Base-by-base conservation (phyloP, 768 basidiomycete species). In the Tulasnella sp. region DNA sequence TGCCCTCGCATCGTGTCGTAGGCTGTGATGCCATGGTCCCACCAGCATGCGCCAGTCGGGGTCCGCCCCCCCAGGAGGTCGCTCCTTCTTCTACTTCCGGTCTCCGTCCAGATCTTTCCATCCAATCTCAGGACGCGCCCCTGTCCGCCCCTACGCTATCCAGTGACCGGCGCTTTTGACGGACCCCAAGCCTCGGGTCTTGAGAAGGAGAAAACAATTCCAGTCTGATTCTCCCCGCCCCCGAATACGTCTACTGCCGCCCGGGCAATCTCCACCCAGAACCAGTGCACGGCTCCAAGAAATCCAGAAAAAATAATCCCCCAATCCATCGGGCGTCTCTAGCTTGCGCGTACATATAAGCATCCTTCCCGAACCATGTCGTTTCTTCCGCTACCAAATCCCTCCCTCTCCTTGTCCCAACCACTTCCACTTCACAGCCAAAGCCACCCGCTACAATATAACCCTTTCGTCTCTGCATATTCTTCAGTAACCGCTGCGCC, bases 181-280 rank as follows among this genome's bases (percentile, higher is more conserved):
- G 16, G 64, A 69, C 31, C 64, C 64, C 64, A 14, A 69, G 34
- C 34, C 6, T 37, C 34, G 64, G 64, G 64, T 69, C 64, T 37
- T 69, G 34, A 34, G 64, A 69, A 69, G 64, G n/a, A 34, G 64
- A 69, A 28, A 69, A 69, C 64, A 69, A 69, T 69, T 69, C 64
- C 64, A 69, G 28, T 69, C 64, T 69, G 64, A 69, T 69, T 69
- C 58, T 60, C 28, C 64, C n/a, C 22, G 54, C 64, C 64, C 64
- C 64, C 64, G 64, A 69, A 69, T 69, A 69, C 64, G 64, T 69
- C 64, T 69, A 28, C 37, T 69, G 64, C 64, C 46, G 40, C 74
- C 74, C 74, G 40, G 24, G 74, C 74, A 75, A 75, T 75, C 74
- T 75, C 74, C 74, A 75, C 74, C 74, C 64, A 69, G 64, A 69